phyloP scores from a whole-genome alignment of 2,329 filamentous ascomycete species.

The Colletotrichum echinochloae region DNA sequence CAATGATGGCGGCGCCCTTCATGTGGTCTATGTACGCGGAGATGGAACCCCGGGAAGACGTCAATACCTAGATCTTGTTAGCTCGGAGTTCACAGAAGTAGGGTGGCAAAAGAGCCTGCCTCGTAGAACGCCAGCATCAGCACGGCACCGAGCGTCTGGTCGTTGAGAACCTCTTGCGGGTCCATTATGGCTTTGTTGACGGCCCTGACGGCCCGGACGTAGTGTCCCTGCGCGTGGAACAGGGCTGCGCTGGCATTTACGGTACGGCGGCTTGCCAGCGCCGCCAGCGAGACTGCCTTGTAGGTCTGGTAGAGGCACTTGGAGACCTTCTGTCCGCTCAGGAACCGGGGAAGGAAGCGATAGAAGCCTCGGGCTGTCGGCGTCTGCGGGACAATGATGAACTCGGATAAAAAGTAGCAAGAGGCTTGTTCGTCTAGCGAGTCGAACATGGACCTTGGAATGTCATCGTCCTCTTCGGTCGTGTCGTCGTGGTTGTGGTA shows the following conservation, averaged over 20 bases:
- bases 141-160: constrained; percentile 40
- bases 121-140: constrained; percentile 41
- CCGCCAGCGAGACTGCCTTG: constrained; percentile 40
- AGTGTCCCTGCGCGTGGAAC: constrained; percentile 39
- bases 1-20: constrained; percentile 43
- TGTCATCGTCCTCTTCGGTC: constrained; percentile 31
- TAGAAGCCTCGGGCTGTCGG: constrained; percentile 36
- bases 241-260: constrained; percentile 20
- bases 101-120: not conserved
- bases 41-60: constrained; percentile 40
- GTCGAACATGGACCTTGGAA: constrained; percentile 32
- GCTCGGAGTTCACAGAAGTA: not conserved
- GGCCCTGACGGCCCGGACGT: constrained; percentile 38
- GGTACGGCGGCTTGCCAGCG: constrained; percentile 31
- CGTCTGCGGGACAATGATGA: constrained; percentile 37
- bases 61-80: constrained; percentile 35
- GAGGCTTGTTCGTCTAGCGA: constrained; percentile 39
- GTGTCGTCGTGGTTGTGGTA: constrained; percentile 26
- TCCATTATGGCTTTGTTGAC: constrained; percentile 41
- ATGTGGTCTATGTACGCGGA: constrained; percentile 43
- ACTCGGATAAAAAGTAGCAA: constrained; percentile 41
- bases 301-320: constrained; percentile 40
- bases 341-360: constrained; percentile 38
- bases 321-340: constrained; percentile 35
- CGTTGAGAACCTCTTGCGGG: constrained; percentile 34